Evolutionary conservation across 768 basidiomycete genomes (phyloP).

Genomic region (Kwoniella dendrophila): DNA sequence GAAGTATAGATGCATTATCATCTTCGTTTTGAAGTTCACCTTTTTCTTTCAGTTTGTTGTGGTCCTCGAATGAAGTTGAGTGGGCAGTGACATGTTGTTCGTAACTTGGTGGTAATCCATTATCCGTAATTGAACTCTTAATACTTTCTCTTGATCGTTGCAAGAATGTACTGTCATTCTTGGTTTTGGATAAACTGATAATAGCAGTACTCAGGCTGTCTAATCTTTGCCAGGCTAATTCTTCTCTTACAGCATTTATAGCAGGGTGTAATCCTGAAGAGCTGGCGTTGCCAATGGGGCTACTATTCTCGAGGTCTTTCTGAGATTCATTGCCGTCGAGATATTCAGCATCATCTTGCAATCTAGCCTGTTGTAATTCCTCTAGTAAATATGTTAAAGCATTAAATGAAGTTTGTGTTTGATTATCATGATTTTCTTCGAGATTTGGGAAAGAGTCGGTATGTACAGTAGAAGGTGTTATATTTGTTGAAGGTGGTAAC

Average conservation of each 20-base stretch:
- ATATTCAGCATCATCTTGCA: background rate
- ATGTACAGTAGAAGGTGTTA: conserved; percentile 10
- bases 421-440: background rate
- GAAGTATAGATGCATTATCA: background rate
- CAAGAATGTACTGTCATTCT: too few species aligned
- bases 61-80: too few species aligned
- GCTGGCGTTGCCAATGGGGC: too few species aligned
- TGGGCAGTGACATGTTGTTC: too few species aligned
- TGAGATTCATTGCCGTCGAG: background rate
- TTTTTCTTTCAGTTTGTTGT: too few species aligned
- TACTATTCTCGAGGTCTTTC: background rate
- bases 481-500: conserved; percentile 25
- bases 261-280: conserved; percentile 32
- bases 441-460: background rate
- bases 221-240: conserved; percentile 33
- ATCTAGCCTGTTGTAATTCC: conserved; percentile 8
- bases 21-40: background rate
- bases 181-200: background rate
- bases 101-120: conserved; percentile 3
- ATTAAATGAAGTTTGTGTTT: conserved; percentile 3
- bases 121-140: conserved; percentile 1
- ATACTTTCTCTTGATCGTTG: too few species aligned
- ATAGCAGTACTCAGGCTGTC: conserved; percentile 30
- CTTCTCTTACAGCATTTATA: conserved; percentile 28
- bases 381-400: conserved; percentile 11